Conservation (phyloP, 2,329 filamentous ascomycete species). For the Dothistroma pini region DNA sequence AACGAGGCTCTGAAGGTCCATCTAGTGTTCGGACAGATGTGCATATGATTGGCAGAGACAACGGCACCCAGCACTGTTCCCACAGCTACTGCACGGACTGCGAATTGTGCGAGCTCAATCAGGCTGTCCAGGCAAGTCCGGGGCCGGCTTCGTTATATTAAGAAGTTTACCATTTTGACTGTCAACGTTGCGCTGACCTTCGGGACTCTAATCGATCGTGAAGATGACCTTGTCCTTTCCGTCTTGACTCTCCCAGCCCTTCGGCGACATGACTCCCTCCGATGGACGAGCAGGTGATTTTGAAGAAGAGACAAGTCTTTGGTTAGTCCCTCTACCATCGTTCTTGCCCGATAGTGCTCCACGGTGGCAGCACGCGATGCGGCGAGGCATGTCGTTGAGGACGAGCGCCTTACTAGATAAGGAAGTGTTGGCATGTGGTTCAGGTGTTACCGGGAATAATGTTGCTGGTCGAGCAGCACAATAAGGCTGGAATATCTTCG, state of each 20-base stretch:
- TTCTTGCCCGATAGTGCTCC: not conserved
- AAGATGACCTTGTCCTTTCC: not conserved
- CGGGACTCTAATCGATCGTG: not conserved
- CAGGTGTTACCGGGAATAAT: not conserved
- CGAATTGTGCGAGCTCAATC: conserved; percentile 37
- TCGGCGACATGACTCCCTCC: not conserved
- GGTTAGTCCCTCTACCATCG: not conserved
- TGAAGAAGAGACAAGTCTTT: not conserved
- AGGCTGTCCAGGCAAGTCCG: conserved; percentile 11
- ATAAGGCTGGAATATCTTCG: not conserved
- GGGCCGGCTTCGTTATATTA: conserved; percentile 10
- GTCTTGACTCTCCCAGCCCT: not conserved
- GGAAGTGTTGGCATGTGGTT: not conserved
- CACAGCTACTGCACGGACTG: conserved; percentile 52
- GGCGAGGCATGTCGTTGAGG: not conserved
- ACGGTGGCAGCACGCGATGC: not conserved
- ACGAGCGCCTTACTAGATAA: not conserved
- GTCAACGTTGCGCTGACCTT: not conserved
- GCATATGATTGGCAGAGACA: conserved; percentile 59
- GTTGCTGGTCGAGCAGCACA: not conserved
- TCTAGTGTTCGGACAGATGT: conserved; percentile 51
- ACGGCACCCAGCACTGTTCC: conserved; percentile 55
- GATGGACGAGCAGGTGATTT: not conserved
- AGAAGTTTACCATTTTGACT: not conserved
- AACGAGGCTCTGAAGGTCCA: conserved; percentile 40